A percentile compares a stretch with the other conserved stretches of the same genome.
Evolutionary conservation across 106 monocot genomes (phyloP).

Genomic region (Dioscorea dumetorum): DNA sequence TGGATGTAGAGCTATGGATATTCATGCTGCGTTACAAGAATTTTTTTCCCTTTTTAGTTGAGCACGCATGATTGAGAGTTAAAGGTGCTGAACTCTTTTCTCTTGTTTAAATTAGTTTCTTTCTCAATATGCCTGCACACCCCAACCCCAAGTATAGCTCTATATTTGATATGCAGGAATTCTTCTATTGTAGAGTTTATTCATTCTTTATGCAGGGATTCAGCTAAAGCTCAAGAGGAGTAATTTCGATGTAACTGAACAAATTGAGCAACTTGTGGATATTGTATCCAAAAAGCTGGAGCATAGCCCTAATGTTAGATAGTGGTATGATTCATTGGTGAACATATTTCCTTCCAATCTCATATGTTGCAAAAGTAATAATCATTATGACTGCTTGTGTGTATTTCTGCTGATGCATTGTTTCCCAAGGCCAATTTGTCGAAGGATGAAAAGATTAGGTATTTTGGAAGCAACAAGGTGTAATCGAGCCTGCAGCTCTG

Average conservation of each 20-base stretch:
- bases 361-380: not conserved
- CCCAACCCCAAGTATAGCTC: too few relatives aligned
- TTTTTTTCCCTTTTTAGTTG: slow-evolving; percentile 64
- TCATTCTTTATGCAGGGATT: too few relatives aligned
- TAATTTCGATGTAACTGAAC: slow-evolving; percentile 20
- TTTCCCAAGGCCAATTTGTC: slow-evolving; percentile 39
- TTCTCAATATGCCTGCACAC: not conserved
- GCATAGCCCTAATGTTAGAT: slow-evolving; percentile 27
- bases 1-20: slow-evolving; percentile 46
- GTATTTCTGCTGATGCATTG: slow-evolving; percentile 8
- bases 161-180: not conserved
- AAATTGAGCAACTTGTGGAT: slow-evolving; percentile 60
- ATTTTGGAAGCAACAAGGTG: slow-evolving; percentile 26
- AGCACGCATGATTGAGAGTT: slow-evolving; percentile 61
- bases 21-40: slow-evolving; percentile 68
- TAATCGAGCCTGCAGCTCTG: slow-evolving; percentile 71
- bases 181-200: slow-evolving; percentile 30
- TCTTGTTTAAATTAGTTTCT: slow-evolving; percentile 3
- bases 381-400: not conserved
- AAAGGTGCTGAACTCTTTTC: too few relatives aligned
- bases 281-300: slow-evolving; percentile 72
- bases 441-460: slow-evolving; percentile 61
- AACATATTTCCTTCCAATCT: slow-evolving; percentile 17
- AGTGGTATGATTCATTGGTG: slow-evolving; percentile 17
- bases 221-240: slow-evolving; percentile 47